These are phyloP conservation scores for Pilatotrama ljubarskyi DNA, from an alignment of 768 basidiomycete species.

Conservation along the genomic window DNA sequence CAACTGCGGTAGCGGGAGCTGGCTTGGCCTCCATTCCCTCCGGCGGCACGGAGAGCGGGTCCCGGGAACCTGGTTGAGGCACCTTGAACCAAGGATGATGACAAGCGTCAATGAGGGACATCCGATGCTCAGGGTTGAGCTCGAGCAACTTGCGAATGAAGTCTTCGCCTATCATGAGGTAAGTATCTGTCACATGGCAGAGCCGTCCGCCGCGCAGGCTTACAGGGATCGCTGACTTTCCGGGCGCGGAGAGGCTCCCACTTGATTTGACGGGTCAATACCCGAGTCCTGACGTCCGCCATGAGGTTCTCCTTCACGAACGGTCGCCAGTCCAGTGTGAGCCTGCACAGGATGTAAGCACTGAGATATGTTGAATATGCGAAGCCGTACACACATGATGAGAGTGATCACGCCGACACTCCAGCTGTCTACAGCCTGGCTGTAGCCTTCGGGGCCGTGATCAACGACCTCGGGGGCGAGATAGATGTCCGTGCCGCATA, in stretches of 20 bases:
- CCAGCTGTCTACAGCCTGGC: constrained; percentile 88
- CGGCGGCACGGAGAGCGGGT: neutral
- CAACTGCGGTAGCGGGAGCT: too few species aligned
- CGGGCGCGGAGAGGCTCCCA: constrained; percentile 50
- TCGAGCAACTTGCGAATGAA: constrained; percentile 71
- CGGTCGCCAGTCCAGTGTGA: constrained; percentile 66
- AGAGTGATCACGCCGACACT: constrained; percentile 90
- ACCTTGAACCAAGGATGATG: constrained; percentile 72
- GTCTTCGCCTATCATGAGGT: constrained; percentile 45
- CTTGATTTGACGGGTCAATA: constrained; percentile 59
- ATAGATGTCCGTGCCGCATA: constrained; percentile 95
- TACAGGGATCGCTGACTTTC: constrained; percentile 49
- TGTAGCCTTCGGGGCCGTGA: constrained; percentile 63
- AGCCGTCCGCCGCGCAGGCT: too few species aligned
- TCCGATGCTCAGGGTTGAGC: constrained; percentile 58
- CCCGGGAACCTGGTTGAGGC: neutral
- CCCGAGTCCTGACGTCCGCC: constrained; percentile 60
- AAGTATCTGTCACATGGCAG: neutral
- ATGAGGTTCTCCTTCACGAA: constrained; percentile 73
- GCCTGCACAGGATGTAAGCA: constrained; percentile 42
- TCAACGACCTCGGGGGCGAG: constrained; percentile 86
- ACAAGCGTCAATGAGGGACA: constrained; percentile 69
- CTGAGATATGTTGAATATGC: neutral
- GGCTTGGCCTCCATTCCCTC: too few species aligned
- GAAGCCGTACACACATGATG: constrained; percentile 68